Base-by-base conservation (phyloP, 768 basidiomycete genomes). In the Boletales sp. region DNA sequence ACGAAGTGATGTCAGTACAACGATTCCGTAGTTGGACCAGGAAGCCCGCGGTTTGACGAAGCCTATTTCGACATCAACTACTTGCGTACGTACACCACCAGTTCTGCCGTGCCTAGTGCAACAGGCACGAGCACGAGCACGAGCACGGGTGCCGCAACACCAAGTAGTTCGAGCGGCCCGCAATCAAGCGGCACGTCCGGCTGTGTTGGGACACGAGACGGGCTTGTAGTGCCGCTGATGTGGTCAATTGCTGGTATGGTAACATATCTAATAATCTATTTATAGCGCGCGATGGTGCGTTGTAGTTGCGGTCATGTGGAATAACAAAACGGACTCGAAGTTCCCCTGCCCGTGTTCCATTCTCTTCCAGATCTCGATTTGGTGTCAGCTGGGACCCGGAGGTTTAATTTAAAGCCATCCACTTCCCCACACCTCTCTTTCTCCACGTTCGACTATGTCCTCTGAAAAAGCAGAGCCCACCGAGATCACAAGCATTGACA, bases 61-160 rank as follows among this genome's bases (percentile, higher is more conserved):
- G 81, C 82, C 2, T 84, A 79, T 66, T 90, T 87, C 57, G 84
- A 87, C 64, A 73, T 89, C 59, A 73, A 74, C 46, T 82, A 82
- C 54, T 67, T 90, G 29, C 81, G 82, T 15, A 79, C 82, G 11
- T 87, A 84, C 61, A 70, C 74, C 13, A 75, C 71, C 0, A 14
- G 30, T 5, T 4, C 13, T 4, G 48, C 37, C 24, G 40, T 14
- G 9, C 51, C 59, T 2, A 35, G 50, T 17, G 8, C 59, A 11
- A 56, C 65, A 10, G 5, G 18, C 13, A 24, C 51, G 17, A 30
- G 21, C 27, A 24, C 24, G 24, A 5, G 24, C 24, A 24, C 24
- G 3, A 27, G 24, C 24, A 27, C 24, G 5, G 24, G 24, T 27
- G 0, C 18, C 8, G 12, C 40, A 6, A 11, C 39, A 2, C 15